phyloP scores from a whole-genome alignment of 2,329 filamentous ascomycete genomes.

The Fusarium redolens region DNA sequence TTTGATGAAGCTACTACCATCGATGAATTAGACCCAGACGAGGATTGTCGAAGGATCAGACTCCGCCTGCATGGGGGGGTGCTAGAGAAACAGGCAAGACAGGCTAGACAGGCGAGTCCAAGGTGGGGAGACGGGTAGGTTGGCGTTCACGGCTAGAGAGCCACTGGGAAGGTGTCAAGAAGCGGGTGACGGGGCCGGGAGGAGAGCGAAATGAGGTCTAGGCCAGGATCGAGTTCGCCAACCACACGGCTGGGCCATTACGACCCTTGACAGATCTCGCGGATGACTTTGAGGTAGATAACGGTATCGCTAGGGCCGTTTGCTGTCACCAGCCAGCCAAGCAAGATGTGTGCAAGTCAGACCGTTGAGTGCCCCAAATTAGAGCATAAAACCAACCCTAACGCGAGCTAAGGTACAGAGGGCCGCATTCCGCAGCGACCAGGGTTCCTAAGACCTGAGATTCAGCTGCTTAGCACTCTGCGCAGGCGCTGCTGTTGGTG shows the following conservation, averaged over 20 bases:
- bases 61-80: conserved; percentile 42
- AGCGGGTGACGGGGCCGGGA: conserved; percentile 46
- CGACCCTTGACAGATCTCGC: conserved; percentile 42
- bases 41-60: conserved; percentile 45
- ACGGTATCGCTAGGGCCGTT: conserved; percentile 29
- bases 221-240: conserved; percentile 43
- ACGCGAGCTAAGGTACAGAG: conserved; percentile 35
- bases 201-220: conserved; percentile 46
- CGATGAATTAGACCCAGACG: conserved; percentile 44
- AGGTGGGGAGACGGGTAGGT: conserved; percentile 44
- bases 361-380: conserved; percentile 24
- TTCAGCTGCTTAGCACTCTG: background rate
- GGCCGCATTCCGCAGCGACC: conserved; percentile 33
- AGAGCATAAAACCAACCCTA: conserved; percentile 17
- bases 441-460: conserved; percentile 9
- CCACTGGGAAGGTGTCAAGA: conserved; percentile 45
- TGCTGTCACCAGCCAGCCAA: conserved; percentile 13
- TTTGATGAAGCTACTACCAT: conserved; percentile 38
- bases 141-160: conserved; percentile 36
- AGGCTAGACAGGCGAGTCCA: conserved; percentile 11
- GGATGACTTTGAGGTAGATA: conserved; percentile 39
- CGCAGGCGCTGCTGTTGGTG: background rate
- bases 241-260: conserved; percentile 45
- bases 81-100: conserved; percentile 37
- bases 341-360: conserved; percentile 12